Evolutionary conservation across 1,284 basidiomycete species (phyloP), one percentile per base, ranked within the genome.

Genomic region (Ustilago shanxiensis): DNA sequence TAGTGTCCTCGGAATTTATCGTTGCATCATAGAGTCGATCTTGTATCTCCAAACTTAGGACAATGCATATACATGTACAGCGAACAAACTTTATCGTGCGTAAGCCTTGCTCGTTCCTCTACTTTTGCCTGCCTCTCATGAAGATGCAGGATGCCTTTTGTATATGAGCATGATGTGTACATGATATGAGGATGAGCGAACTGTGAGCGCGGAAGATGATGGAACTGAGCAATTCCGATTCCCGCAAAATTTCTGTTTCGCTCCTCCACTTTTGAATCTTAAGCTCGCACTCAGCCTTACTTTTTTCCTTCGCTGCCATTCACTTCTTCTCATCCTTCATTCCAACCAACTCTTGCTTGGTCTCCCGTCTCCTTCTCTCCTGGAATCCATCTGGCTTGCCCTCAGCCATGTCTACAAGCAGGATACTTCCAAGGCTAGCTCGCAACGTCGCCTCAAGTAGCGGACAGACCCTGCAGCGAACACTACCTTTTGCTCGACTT

Each of bases 371-470:
- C 9, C 8, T 20, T 9, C 14, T 8, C 22, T 22, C 11, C 2
- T 33, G n/a, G 18, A 33, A n/a, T 20, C 50, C 35, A 3, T 20
- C 24, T 7, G 26, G n/a, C n/a, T n/a, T n/a, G n/a, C n/a, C n/a
- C n/a, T 13, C 37, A 35, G 18, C 9, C 41, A 71, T 71, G 69
- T 72, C 69, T 1, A 45, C 63, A 44, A 60, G 18, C 22, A 31
- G 56, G 49, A n/a, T 28, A 1, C 16, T 72, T 1, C 18, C 64
- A 9, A 20, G 24, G 0, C 31, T 72, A 18, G 39, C 28, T 29
- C 70, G 53, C 24, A 63, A 63, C n/a, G 28, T 72, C 41, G 64
- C 70, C 6, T 67, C 70, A 18, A 57, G 52, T 49, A 72, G 64
- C 24, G 56, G 64, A 28, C 56, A 52, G 16, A 26, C 49, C 1